phyloP scores from a whole-genome alignment of 352 stramenopile genomes.

The Aphanomyces astaci region DNA sequence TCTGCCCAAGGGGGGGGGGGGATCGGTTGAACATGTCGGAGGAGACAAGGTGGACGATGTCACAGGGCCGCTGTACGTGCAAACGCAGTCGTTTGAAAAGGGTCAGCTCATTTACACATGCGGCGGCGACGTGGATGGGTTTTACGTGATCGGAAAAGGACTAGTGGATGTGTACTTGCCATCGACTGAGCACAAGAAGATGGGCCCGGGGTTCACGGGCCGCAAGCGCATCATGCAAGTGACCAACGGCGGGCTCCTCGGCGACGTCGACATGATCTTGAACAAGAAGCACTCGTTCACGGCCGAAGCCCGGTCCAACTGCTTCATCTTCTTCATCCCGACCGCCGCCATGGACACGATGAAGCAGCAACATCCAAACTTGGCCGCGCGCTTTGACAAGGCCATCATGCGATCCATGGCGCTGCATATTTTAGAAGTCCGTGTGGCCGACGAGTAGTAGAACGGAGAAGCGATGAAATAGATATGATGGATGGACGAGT shows the following conservation, averaged over 20 bases:
- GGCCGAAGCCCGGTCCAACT: constrained; percentile 51
- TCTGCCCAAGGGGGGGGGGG: constrained; percentile 31
- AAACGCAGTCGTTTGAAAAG: constrained; percentile 42
- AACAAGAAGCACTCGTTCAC: constrained; percentile 78
- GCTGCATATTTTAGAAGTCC: constrained; percentile 75
- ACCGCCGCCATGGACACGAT: constrained; percentile 62
- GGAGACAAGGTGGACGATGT: constrained; percentile 41
- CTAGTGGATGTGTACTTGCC: constrained; percentile 82
- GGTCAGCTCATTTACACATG: constrained; percentile 65
- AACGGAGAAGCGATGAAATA: no score
- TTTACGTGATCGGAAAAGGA: constrained; percentile 79
- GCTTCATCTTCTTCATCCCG: constrained; percentile 76
- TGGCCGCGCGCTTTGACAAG: constrained; percentile 73
- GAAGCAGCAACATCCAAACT: constrained; percentile 50
- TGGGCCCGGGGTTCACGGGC: constrained; percentile 68
- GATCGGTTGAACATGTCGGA: no score
- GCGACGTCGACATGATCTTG: constrained; percentile 69
- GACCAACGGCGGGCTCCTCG: constrained; percentile 70
- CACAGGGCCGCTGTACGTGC: constrained; percentile 67
- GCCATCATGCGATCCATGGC: constrained; percentile 82
- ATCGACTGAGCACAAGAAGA: constrained; percentile 64
- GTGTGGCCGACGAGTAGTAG: constrained; percentile 67
- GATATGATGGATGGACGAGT: no score
- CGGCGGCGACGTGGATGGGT: constrained; percentile 47
- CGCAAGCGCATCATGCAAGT: constrained; percentile 74